Evolutionary conservation across 2,329 filamentous ascomycete species (phyloP).

Genomic region (Arthroderma sp.): DNA sequence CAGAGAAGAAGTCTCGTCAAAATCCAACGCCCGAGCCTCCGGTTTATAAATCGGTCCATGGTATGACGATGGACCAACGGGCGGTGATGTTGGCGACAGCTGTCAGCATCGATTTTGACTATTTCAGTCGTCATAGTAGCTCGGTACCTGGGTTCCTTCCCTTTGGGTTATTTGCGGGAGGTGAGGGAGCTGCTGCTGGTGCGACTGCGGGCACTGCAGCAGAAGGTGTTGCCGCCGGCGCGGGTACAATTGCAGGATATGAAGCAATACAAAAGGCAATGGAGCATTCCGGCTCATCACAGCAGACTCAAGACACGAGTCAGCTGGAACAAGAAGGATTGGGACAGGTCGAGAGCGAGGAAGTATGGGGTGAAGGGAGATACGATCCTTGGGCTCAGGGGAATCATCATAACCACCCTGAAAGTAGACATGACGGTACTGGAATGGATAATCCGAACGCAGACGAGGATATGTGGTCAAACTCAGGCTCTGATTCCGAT

Average conservation of each 20-base stretch:
- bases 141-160: slow-evolving; percentile 34
- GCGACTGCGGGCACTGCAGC: slow-evolving; percentile 9
- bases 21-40: slow-evolving; percentile 13
- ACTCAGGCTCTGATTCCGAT: too few relatives aligned
- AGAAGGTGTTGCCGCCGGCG: slow-evolving; percentile 29
- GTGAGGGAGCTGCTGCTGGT: slow-evolving; percentile 21
- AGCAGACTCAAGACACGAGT: slow-evolving; percentile 8
- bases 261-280: slow-evolving; percentile 46
- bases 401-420: slow-evolving; percentile 10
- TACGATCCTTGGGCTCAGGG: slow-evolving; percentile 4
- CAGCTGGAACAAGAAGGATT: background rate
- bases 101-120: slow-evolving; percentile 53
- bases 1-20: slow-evolving; percentile 28
- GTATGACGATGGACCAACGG: slow-evolving; percentile 53
- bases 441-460: slow-evolving; percentile 1
- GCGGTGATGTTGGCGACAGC: slow-evolving; percentile 55
- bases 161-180: slow-evolving; percentile 37
- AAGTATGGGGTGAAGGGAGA: slow-evolving; percentile 22
- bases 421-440: slow-evolving; percentile 18
- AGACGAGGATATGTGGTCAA: too few relatives aligned
- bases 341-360: slow-evolving; percentile 14
- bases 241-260: slow-evolving; percentile 47
- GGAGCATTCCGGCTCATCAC: slow-evolving; percentile 2
- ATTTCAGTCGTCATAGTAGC: slow-evolving; percentile 49
- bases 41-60: slow-evolving; percentile 19